Conservation (phyloP, 805 yeast genomes). For the Candida sithepensis region DNA sequence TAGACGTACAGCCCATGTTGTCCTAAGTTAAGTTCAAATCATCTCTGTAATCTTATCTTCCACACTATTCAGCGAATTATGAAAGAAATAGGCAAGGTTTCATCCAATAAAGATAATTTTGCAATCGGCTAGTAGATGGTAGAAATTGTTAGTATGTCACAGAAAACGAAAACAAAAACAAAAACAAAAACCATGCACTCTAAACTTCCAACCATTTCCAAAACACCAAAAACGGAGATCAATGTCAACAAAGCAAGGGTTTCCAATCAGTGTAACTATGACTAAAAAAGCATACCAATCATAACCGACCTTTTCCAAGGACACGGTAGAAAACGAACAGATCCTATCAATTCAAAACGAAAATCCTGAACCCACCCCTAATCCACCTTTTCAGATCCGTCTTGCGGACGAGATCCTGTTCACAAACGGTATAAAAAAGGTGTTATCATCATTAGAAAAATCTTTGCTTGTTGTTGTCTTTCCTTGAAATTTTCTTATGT, state of each 20-base stretch:
- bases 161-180: too few species aligned
- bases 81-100: too few species aligned
- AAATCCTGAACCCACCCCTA: conserved; percentile 13
- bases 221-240: neutral
- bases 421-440: conserved; percentile 30
- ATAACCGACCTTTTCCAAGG: conserved; percentile 38
- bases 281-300: conserved; percentile 62
- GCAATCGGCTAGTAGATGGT: too few species aligned
- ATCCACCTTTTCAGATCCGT: conserved; percentile 5
- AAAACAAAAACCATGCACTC: too few species aligned
- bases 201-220: neutral
- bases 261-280: conserved; percentile 80
- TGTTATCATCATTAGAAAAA: conserved; percentile 27
- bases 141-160: too few species aligned
- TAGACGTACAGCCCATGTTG: neutral
- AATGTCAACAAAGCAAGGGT: neutral
- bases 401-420: conserved; percentile 20
- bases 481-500: too few species aligned
- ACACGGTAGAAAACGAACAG: conserved; percentile 38
- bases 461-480: neutral
- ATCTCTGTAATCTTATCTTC: too few species aligned
- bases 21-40: neutral
- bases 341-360: conserved; percentile 34
- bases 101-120: too few species aligned
- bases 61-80: too few species aligned